These are phyloP conservation scores for Hibiscus tridactylites DNA, from an alignment of 345 rosid species.

Conservation along the genomic window DNA sequence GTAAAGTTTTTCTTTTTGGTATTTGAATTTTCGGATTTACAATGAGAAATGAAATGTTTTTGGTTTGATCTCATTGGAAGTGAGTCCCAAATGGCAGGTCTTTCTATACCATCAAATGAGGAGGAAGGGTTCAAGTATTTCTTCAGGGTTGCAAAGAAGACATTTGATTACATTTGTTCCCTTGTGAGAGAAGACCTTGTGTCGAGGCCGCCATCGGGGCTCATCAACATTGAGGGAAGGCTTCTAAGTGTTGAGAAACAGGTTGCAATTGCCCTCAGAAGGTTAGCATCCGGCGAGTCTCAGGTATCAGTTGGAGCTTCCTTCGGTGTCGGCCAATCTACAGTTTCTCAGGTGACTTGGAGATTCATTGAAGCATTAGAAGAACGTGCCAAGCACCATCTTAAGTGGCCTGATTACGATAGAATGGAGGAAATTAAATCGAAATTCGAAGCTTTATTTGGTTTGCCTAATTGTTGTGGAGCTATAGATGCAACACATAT, in stretches of 20 bases:
- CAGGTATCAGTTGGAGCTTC: conserved; percentile 92
- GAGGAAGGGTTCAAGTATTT: conserved; percentile 85
- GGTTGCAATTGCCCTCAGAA: conserved; percentile 82
- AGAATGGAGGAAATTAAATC: conserved; percentile 63
- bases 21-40: background rate
- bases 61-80: conserved; percentile 5
- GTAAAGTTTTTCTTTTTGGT: background rate
- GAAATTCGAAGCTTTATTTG: conserved; percentile 46
- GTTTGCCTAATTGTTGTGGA: conserved; percentile 89
- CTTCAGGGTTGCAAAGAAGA: conserved; percentile 77
- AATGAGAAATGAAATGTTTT: conserved; percentile 6
- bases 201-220: conserved; percentile 90
- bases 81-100: conserved; percentile 25
- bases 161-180: conserved; percentile 78
- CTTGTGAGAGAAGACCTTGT: conserved; percentile 83
- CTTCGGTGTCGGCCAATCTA: conserved; percentile 92
- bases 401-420: conserved; percentile 68
- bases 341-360: conserved; percentile 98
- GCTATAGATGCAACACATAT: conserved; percentile 84
- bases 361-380: conserved; percentile 93
- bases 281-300: conserved; percentile 92
- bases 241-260: conserved; percentile 94
- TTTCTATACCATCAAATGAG: conserved; percentile 43
- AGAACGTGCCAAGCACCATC: conserved; percentile 82
- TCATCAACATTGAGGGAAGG: conserved; percentile 95